Evolutionary conservation across 352 stramenopile genomes (phyloP).

Genomic region (Phytophthora syringae): DNA sequence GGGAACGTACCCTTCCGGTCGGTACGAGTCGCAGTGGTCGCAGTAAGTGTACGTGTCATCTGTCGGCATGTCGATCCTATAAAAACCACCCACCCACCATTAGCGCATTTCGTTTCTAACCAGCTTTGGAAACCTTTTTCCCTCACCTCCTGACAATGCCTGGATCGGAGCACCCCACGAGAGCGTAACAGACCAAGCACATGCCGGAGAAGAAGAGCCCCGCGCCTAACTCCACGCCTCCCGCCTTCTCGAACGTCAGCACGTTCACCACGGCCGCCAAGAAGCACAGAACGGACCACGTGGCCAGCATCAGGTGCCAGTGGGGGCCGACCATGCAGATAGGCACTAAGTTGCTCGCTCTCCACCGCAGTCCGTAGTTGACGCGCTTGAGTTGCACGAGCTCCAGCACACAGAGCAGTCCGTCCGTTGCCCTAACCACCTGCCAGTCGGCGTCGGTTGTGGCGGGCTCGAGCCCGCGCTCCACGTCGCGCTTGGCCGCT

Average conservation of each 20-base stretch:
- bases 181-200: slow-evolving; percentile 74
- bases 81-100: slow-evolving; percentile 12
- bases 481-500: slow-evolving; percentile 12
- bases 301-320: slow-evolving; percentile 76
- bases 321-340: slow-evolving; percentile 76
- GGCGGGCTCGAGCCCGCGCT: neutral
- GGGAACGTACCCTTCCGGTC: slow-evolving; percentile 66
- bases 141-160: slow-evolving; percentile 66
- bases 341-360: no score
- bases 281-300: slow-evolving; percentile 59
- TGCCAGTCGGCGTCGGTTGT: slow-evolving; percentile 28
- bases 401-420: slow-evolving; percentile 35
- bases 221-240: slow-evolving; percentile 44
- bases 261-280: slow-evolving; percentile 55
- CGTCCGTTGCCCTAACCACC: slow-evolving; percentile 16
- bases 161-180: slow-evolving; percentile 75
- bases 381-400: slow-evolving; percentile 59
- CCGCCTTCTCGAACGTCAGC: slow-evolving; percentile 53
- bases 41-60: slow-evolving; percentile 80
- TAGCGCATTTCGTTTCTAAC: no score
- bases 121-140: no score
- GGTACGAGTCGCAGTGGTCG: slow-evolving; percentile 81
- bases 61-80: slow-evolving; percentile 40
- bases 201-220: slow-evolving; percentile 62
- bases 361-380: slow-evolving; percentile 67